A percentile compares a stretch with the other conserved stretches of the same genome.
Conservation (phyloP, 257 asterid species). For the Paulownia fortunei region DNA sequence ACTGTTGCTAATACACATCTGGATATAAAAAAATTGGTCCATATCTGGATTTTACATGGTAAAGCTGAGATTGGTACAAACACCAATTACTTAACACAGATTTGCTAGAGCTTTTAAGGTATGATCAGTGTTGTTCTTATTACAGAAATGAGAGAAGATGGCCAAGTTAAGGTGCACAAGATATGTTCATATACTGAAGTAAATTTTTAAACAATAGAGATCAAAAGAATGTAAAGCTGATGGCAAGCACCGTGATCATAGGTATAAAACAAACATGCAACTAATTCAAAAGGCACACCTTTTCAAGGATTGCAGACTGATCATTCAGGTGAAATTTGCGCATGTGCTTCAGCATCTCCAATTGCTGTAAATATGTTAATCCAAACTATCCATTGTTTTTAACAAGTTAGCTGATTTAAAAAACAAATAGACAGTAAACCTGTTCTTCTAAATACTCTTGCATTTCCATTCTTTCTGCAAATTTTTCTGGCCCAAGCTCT, state of each 20-base stretch:
- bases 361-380: constrained; percentile 54
- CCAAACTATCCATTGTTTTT: background rate
- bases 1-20: background rate
- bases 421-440: constrained; percentile 39
- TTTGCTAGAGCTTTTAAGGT: background rate
- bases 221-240: background rate
- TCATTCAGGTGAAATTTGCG: constrained; percentile 72
- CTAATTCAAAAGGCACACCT: constrained; percentile 45
- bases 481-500: constrained; percentile 78
- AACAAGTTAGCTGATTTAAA: constrained; percentile 9
- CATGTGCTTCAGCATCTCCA: constrained; percentile 89
- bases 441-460: constrained; percentile 67
- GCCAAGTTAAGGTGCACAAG: background rate
- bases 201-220: background rate
- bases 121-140: background rate
- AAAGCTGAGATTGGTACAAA: background rate
- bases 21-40: background rate
- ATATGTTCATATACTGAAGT: background rate
- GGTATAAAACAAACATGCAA: background rate
- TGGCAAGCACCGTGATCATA: background rate
- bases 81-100: background rate
- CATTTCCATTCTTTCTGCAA: constrained; percentile 64
- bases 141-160: background rate
- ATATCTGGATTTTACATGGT: background rate
- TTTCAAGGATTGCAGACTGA: constrained; percentile 83